These are phyloP conservation scores for Narthecium ossifragum DNA, from an alignment of 106 monocot species.

Conservation along the genomic window DNA sequence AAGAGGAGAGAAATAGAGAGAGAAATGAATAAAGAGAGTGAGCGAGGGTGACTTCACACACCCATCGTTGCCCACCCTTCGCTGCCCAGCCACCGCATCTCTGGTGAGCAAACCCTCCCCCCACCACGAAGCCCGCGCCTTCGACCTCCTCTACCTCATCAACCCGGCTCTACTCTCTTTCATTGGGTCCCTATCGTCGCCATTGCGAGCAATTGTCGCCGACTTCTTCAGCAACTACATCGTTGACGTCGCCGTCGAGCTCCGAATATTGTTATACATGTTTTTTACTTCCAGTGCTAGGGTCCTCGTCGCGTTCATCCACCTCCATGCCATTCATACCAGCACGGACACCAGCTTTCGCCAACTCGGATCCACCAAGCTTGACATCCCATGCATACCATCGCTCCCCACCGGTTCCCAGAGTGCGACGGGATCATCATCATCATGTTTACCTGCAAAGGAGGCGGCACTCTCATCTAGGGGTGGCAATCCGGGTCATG, in stretches of 20 bases:
- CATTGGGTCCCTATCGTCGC: not conserved
- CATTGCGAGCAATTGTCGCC: not conserved
- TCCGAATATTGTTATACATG: not conserved
- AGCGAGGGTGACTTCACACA: too few relatives aligned
- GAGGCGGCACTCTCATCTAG: too few relatives aligned
- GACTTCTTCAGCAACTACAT: not conserved
- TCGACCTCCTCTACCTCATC: slow-evolving; percentile 6
- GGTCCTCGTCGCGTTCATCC: not conserved
- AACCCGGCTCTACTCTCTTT: slow-evolving; percentile 2
- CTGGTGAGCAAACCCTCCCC: not conserved
- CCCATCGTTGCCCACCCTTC: too few relatives aligned
- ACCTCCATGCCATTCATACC: not conserved
- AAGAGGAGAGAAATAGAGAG: too few relatives aligned
- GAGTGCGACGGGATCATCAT: slow-evolving; percentile 14
- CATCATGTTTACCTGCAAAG: slow-evolving; percentile 16
- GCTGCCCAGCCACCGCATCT: slow-evolving; percentile 1
- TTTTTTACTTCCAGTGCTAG: not conserved
- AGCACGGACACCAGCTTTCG: not conserved
- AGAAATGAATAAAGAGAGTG: too few relatives aligned
- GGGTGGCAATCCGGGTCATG: too few relatives aligned
- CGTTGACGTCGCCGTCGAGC: not conserved
- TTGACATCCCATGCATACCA: not conserved
- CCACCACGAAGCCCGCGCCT: not conserved
- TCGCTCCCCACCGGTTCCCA: slow-evolving; percentile 4
- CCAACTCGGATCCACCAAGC: not conserved